phyloP scores from a whole-genome alignment of 108 stramenopile genomes.

The Asterionellopsis glacialis region DNA sequence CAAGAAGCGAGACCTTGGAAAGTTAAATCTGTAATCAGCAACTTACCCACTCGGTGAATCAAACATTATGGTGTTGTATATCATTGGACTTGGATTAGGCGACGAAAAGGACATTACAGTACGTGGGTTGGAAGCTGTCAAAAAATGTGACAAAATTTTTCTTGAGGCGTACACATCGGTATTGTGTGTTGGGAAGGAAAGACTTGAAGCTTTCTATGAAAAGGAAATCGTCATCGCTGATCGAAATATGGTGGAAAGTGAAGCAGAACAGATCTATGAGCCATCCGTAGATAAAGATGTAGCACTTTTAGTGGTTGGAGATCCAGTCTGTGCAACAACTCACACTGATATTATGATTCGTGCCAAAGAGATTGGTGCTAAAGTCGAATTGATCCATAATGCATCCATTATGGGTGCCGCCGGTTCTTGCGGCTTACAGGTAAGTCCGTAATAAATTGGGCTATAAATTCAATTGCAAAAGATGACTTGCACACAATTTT shows the following conservation, averaged over 20 bases:
- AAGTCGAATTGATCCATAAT: slow-evolving; percentile 96
- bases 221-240: slow-evolving; percentile 86
- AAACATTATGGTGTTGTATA: slow-evolving; percentile 87
- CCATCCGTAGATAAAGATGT: slow-evolving; percentile 76
- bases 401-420: slow-evolving; percentile 98
- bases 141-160: slow-evolving; percentile 75
- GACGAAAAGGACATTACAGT: slow-evolving; percentile 99
- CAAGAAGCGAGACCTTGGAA: too few species aligned
- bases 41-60: too few species aligned
- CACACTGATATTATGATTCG: slow-evolving; percentile 95
- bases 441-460: too few species aligned
- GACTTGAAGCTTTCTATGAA: slow-evolving; percentile 89
- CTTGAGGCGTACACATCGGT: slow-evolving; percentile 98
- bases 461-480: too few species aligned
- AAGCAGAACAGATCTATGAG: slow-evolving; percentile 90
- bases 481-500: too few species aligned
- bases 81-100: slow-evolving; percentile 96
- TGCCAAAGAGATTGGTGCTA: slow-evolving; percentile 62
- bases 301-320: slow-evolving; percentile 96
- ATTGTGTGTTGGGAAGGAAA: slow-evolving; percentile 78
- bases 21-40: too few species aligned
- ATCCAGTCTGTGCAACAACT: slow-evolving; percentile 97
- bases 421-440: slow-evolving; percentile 92
- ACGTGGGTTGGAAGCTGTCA: slow-evolving; percentile 94
- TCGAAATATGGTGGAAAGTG: slow-evolving; percentile 91